Base-by-base conservation (phyloP, 202 grass and related monocot species). In the Cymbopogon flexuosus region DNA sequence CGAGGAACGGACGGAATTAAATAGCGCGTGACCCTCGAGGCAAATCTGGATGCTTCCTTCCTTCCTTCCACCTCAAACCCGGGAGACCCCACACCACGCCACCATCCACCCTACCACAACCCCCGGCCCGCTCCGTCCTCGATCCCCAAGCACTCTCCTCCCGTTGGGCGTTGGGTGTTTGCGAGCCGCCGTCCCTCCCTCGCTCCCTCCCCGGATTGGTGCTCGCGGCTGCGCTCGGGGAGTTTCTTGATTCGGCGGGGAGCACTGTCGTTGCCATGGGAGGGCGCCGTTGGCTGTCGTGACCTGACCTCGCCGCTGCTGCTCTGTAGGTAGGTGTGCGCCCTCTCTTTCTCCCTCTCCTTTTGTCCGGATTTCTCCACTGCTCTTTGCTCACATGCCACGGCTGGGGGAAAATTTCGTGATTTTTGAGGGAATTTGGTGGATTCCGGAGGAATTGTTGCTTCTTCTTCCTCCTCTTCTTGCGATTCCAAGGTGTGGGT, bases 31-130 rank as follows among this genome's bases (percentile, higher is more conserved):
- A 46, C 43, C 49, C 27, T 23, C 74, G 83, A 83, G 74, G 87
- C 67, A 36, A 89, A 86, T 82, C 87, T 62, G 79, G 79, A 86
- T 57, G 83, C 87, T 85, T 77, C 72, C 85, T 72, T 64, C 22
- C 61, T 46, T 45, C 12, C 33, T 43, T 56, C 82, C 64, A 47
- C 13, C 40, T 41, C 68, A 27, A 5, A 2, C 39, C 16, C 6
- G 30, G 3, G 31, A 8, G 16, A 49, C 47, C 51, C 72, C 45
- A 35, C 67, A 21, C 69, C 16, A 1, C 35, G 3, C 2, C 29
- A 0, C 36, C 36, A 39, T 36, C n/a, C n/a, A n/a, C n/a, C n/a
- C n/a, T n/a, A n/a, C 6, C 45, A 24, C 72, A 58, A 21, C 9
- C 52, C 0, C 8, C 36, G 36, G 30, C n/a, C 2, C 0, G 0